Evolutionary conservation across 23 red algal species (phyloP).

Genomic region (Gracilaria domingensis): DNA sequence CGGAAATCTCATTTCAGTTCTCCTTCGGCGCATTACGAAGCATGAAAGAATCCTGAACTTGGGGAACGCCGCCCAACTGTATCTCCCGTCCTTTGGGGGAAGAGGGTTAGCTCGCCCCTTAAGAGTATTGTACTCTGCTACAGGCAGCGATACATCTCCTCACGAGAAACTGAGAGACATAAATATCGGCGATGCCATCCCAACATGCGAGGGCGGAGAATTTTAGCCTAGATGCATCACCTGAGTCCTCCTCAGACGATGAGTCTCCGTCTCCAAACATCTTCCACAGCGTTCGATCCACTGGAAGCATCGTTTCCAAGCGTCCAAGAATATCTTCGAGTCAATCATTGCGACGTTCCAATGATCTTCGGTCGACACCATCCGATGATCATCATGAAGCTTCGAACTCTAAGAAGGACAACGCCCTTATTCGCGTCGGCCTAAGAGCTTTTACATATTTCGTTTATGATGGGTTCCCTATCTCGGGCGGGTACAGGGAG

Average conservation of each 20-base stretch:
- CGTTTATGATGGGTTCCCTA: slow-evolving; percentile 44
- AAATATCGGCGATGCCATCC: neutral
- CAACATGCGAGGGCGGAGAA: neutral
- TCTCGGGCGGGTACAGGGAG: slow-evolving; percentile 30
- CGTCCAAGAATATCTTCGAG: neutral
- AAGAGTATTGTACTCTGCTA: too few species aligned
- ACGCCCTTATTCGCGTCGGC: slow-evolving; percentile 19
- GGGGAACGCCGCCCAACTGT: too few species aligned
- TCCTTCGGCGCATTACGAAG: too few species aligned
- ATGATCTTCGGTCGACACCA: neutral
- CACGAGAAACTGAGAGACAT: too few species aligned
- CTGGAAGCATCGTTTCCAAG: neutral
- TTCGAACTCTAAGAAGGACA: neutral
- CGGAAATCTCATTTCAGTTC: too few species aligned
- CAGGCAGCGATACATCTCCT: too few species aligned
- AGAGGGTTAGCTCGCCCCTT: too few species aligned
- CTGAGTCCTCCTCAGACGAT: neutral
- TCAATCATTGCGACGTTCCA: neutral
- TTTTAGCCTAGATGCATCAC: neutral
- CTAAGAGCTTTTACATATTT: slow-evolving; percentile 46
- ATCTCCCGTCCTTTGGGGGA: too few species aligned
- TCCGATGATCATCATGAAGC: neutral
- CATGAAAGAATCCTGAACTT: too few species aligned
- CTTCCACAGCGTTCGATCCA: neutral
- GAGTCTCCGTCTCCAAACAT: neutral